Percentiles rank a stretch among this genome's conserved stretches.
phyloP scores from a whole-genome alignment of 192 early-diverging fungal species.

The Coemansia sp. region DNA sequence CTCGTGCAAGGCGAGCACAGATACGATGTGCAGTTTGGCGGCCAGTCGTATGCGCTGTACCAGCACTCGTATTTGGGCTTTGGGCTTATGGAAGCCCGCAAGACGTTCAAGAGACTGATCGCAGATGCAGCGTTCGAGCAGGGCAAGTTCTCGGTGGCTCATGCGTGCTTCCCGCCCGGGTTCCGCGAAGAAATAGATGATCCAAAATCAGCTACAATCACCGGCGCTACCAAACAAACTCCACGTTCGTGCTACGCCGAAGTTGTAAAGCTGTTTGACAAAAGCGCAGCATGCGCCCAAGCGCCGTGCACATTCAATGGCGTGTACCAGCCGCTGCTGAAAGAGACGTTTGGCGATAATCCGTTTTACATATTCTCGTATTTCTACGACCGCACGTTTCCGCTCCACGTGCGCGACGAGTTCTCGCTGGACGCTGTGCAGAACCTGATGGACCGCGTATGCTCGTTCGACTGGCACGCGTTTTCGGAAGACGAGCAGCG shows the following conservation, averaged over 20 bases:
- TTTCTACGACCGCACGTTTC: slow-evolving; percentile 87
- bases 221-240: slow-evolving; percentile 59
- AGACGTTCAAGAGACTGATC: slow-evolving; percentile 61
- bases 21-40: slow-evolving; percentile 67
- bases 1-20: slow-evolving; percentile 67
- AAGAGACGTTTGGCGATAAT: slow-evolving; percentile 60
- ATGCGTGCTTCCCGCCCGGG: slow-evolving; percentile 71
- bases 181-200: slow-evolving; percentile 53
- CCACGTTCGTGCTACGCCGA: slow-evolving; percentile 56
- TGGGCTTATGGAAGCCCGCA: slow-evolving; percentile 84
- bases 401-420: slow-evolving; percentile 65
- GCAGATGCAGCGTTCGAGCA: slow-evolving; percentile 30
- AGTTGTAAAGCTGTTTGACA: slow-evolving; percentile 69
- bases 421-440: slow-evolving; percentile 73
- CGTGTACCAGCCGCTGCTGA: slow-evolving; percentile 82
- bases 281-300: slow-evolving; percentile 58
- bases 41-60: slow-evolving; percentile 75
- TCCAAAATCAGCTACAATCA: slow-evolving; percentile 40
- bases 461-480: slow-evolving; percentile 50
- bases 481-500: slow-evolving; percentile 56
- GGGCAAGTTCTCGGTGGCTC: slow-evolving; percentile 44
- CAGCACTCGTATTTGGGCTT: slow-evolving; percentile 95
- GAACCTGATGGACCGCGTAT: slow-evolving; percentile 66
- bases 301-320: slow-evolving; percentile 88
- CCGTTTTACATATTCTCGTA: slow-evolving; percentile 95